A percentile compares a stretch with the other conserved stretches of the same genome.
Conservation (phyloP, 2,329 filamentous ascomycete genomes). For the Botrytis fabae region DNA sequence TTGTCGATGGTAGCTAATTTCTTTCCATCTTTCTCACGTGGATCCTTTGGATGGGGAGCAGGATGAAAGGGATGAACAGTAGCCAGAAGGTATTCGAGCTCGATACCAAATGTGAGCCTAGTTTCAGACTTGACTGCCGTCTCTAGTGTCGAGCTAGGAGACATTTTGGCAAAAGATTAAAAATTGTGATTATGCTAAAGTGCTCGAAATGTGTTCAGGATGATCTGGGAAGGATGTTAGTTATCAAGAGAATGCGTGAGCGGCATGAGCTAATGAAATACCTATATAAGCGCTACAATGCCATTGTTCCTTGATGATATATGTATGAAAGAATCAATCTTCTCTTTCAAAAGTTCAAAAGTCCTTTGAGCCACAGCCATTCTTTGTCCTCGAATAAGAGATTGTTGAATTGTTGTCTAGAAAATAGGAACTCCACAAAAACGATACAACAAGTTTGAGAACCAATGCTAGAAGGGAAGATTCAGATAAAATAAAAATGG, state of each 20-base stretch:
- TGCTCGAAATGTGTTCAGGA: background rate
- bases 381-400: background rate
- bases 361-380: background rate
- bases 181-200: background rate
- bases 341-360: background rate
- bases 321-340: background rate
- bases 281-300: background rate
- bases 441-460: background rate
- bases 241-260: background rate
- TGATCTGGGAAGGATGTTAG: background rate
- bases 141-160: background rate
- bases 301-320: background rate
- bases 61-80: background rate
- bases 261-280: background rate
- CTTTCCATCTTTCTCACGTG: constrained; percentile 2
- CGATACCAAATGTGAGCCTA: constrained; percentile 20
- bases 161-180: background rate
- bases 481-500: background rate
- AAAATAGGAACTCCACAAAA: background rate
- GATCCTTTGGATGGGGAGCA: background rate
- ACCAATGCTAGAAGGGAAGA: background rate
- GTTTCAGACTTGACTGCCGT: background rate
- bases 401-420: background rate
- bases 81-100: constrained; percentile 18
- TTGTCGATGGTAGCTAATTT: background rate